A percentile compares a stretch with the other conserved stretches of the same genome.
These are phyloP conservation scores for Lactuca saligna DNA, from an alignment of 129 eudicot genomes.

Conservation along the genomic window DNA sequence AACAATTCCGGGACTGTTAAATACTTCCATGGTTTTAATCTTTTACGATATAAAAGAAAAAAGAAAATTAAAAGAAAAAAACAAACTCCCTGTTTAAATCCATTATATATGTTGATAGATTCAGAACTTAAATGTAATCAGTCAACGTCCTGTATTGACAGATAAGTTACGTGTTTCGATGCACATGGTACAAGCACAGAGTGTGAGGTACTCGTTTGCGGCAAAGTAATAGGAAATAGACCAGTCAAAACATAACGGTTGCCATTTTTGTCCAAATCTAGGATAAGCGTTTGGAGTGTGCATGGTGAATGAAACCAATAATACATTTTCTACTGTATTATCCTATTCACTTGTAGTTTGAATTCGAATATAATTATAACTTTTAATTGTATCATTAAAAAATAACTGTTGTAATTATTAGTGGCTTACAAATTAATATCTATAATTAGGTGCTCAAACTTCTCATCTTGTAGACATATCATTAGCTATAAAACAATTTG, in stretches of 20 bases:
- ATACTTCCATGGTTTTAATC: background rate
- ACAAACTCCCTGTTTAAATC: background rate
- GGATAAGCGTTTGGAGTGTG: constrained; percentile 1
- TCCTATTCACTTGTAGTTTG: background rate
- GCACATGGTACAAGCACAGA: constrained; percentile 1
- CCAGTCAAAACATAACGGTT: constrained; percentile 18
- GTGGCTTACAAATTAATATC: too few species aligned
- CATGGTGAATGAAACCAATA: constrained; percentile 4
- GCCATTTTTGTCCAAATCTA: constrained; percentile 9
- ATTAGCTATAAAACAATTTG: too few species aligned
- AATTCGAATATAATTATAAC: background rate
- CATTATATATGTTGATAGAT: background rate
- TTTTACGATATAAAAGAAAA: too few species aligned
- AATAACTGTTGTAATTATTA: too few species aligned
- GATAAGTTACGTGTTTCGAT: constrained; percentile 17
- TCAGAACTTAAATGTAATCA: background rate
- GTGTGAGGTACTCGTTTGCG: background rate
- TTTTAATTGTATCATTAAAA: background rate
- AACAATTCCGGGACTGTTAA: too few species aligned
- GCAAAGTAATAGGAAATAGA: constrained; percentile 27
- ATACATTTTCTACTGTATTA: constrained; percentile 4
- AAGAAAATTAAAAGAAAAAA: too few species aligned
- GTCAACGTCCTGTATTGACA: background rate
- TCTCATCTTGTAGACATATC: background rate
- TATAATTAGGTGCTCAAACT: too few species aligned